Evolutionary conservation across 2,329 filamentous ascomycete genomes (phyloP).

Genomic region (Aspergillus persii): DNA sequence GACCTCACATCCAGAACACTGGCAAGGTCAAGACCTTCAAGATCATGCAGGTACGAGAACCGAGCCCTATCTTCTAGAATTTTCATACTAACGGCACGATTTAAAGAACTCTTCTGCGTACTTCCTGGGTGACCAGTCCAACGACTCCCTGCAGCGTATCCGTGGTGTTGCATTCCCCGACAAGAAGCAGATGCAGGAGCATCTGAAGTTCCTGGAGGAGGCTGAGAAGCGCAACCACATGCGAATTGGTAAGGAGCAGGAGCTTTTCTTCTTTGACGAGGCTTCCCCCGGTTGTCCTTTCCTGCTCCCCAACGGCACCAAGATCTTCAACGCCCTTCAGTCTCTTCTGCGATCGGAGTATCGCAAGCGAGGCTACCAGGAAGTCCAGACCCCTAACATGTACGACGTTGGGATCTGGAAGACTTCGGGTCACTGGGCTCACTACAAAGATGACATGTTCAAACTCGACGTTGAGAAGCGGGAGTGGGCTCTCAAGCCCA

Average conservation of each 20-base stretch:
- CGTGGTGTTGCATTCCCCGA: slow-evolving; percentile 96
- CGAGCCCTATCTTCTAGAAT: neutral
- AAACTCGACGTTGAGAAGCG: slow-evolving; percentile 80
- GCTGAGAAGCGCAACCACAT: slow-evolving; percentile 97
- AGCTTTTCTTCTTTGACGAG: slow-evolving; percentile 96
- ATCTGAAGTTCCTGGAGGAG: slow-evolving; percentile 93
- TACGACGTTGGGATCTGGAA: slow-evolving; percentile 94
- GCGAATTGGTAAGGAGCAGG: slow-evolving; percentile 90
- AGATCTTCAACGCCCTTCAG: slow-evolving; percentile 88
- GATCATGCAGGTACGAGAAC: slow-evolving; percentile 69
- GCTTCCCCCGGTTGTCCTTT: slow-evolving; percentile 91
- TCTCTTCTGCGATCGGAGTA: slow-evolving; percentile 82
- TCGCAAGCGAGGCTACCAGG: slow-evolving; percentile 88
- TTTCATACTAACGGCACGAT: slow-evolving; percentile 13
- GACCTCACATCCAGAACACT: slow-evolving; percentile 91
- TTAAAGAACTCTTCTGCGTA: slow-evolving; percentile 71
- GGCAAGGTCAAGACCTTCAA: slow-evolving; percentile 92
- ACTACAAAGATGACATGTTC: slow-evolving; percentile 96
- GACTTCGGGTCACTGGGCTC: slow-evolving; percentile 88
- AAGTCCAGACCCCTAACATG: slow-evolving; percentile 96
- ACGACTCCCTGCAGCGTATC: slow-evolving; percentile 93
- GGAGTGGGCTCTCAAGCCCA: slow-evolving; percentile 83
- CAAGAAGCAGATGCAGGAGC: slow-evolving; percentile 90
- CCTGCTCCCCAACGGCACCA: slow-evolving; percentile 86
- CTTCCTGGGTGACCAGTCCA: slow-evolving; percentile 89